These are phyloP conservation scores for Geotrichum carabidarum DNA, from an alignment of 1,139 yeast species.

Conservation along the genomic window DNA sequence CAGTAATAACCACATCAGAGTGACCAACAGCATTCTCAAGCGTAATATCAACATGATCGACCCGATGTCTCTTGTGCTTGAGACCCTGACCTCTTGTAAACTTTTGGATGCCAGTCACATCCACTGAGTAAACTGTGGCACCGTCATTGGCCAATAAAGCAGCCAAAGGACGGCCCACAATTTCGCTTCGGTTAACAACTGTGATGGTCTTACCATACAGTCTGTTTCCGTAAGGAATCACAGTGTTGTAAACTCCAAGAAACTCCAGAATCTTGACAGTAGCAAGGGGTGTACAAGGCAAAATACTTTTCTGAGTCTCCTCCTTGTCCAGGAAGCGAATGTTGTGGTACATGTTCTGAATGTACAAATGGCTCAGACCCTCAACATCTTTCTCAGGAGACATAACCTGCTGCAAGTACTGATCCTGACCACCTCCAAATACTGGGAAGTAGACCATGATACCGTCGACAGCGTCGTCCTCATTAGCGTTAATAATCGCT, in stretches of 20 bases:
- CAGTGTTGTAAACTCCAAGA: constrained; percentile 75
- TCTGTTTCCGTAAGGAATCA: constrained; percentile 83
- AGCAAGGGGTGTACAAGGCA: constrained; percentile 96
- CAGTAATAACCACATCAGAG: constrained; percentile 91
- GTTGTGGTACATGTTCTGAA: constrained; percentile 92
- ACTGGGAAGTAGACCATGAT: constrained; percentile 99
- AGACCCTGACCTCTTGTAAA: constrained; percentile 93
- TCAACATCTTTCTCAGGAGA: constrained; percentile 87
- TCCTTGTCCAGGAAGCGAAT: constrained; percentile 71
- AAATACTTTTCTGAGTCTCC: constrained; percentile 69
- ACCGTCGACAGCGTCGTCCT: constrained; percentile 72
- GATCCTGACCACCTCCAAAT: constrained; percentile 91
- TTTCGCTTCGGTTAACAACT: constrained; percentile 88
- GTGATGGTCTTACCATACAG: constrained; percentile 88
- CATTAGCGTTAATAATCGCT: constrained; percentile 74
- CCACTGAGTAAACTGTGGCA: constrained; percentile 90
- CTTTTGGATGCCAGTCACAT: constrained; percentile 78
- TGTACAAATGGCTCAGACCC: constrained; percentile 84
- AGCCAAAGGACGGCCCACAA: constrained; percentile 95
- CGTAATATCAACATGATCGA: constrained; percentile 53
- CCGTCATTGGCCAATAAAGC: constrained; percentile 96
- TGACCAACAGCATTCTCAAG: constrained; percentile 61
- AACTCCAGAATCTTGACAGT: constrained; percentile 88
- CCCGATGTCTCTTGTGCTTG: constrained; percentile 76
- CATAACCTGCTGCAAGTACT: constrained; percentile 87